Conservation (phyloP, 352 stramenopile genomes). For the Globisporangium cederbergense region DNA sequence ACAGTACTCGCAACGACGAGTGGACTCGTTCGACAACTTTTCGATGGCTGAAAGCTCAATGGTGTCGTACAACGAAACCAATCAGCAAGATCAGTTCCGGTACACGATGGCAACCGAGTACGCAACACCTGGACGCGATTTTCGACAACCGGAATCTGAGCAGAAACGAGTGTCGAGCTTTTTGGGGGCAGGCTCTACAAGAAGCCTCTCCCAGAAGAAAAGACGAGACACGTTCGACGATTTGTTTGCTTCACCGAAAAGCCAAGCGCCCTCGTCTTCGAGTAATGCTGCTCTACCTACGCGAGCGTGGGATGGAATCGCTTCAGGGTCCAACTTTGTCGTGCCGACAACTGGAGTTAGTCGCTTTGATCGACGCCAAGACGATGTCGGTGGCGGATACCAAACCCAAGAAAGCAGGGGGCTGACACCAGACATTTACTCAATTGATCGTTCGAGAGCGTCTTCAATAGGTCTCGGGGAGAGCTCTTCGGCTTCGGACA, state of each 20-base stretch:
- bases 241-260: conserved; percentile 66
- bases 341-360: conserved; percentile 31
- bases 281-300: background rate
- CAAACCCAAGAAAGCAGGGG: background rate
- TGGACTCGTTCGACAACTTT: conserved; percentile 7
- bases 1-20: conserved; percentile 1
- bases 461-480: conserved; percentile 18
- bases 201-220: conserved; percentile 18
- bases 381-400: conserved; percentile 6
- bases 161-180: conserved; percentile 5
- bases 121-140: background rate
- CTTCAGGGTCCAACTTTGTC: background rate
- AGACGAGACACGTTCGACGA: conserved; percentile 73
- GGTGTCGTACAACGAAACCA: conserved; percentile 3
- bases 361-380: conserved; percentile 48
- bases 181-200: background rate
- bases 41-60: conserved; percentile 15
- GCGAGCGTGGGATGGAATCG: conserved; percentile 14
- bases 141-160: background rate
- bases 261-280: background rate
- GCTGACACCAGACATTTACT: conserved; percentile 3
- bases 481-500: background rate
- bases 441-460: conserved; percentile 2
- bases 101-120: conserved; percentile 29
- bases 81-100: conserved; percentile 21